Evolutionary conservation across 805 yeast genomes (phyloP).

Genomic region (Hanseniaspora mollemarum): DNA sequence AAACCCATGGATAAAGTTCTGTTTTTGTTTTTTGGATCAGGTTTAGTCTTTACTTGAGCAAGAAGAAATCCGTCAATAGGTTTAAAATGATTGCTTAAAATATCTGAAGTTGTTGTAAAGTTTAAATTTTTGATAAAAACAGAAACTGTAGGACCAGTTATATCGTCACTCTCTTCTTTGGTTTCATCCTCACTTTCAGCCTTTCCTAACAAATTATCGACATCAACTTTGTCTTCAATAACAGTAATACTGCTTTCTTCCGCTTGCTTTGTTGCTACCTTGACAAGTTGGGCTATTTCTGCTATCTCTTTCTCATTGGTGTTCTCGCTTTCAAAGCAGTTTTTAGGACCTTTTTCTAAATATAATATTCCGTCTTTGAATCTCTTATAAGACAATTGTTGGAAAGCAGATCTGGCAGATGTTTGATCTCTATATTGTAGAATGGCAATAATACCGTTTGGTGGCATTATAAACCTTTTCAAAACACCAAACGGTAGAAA

Average conservation of each 20-base stretch:
- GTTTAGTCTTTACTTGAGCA: slow-evolving; percentile 76
- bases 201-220: slow-evolving; percentile 36
- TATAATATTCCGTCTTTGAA: slow-evolving; percentile 79
- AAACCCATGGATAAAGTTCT: slow-evolving; percentile 87
- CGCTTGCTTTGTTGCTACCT: neutral
- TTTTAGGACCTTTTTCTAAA: slow-evolving; percentile 87
- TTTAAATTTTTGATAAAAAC: slow-evolving; percentile 86
- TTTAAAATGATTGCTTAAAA: slow-evolving; percentile 51
- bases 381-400: slow-evolving; percentile 75
- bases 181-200: slow-evolving; percentile 27
- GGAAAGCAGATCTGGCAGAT: slow-evolving; percentile 78
- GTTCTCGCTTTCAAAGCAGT: slow-evolving; percentile 56
- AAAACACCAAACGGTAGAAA: slow-evolving; percentile 72
- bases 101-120: slow-evolving; percentile 57
- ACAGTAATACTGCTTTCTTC: slow-evolving; percentile 10
- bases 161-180: slow-evolving; percentile 28
- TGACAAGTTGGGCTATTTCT: slow-evolving; percentile 20
- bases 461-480: slow-evolving; percentile 79
- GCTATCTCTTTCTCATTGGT: slow-evolving; percentile 27
- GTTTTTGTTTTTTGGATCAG: slow-evolving; percentile 64
- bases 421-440: slow-evolving; percentile 77
- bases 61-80: slow-evolving; percentile 66
- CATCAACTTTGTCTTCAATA: slow-evolving; percentile 24
- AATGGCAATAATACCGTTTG: slow-evolving; percentile 91
- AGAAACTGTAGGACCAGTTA: slow-evolving; percentile 71